Conservation (phyloP, 306 rosid genomes). For the Sophora flavescens region DNA sequence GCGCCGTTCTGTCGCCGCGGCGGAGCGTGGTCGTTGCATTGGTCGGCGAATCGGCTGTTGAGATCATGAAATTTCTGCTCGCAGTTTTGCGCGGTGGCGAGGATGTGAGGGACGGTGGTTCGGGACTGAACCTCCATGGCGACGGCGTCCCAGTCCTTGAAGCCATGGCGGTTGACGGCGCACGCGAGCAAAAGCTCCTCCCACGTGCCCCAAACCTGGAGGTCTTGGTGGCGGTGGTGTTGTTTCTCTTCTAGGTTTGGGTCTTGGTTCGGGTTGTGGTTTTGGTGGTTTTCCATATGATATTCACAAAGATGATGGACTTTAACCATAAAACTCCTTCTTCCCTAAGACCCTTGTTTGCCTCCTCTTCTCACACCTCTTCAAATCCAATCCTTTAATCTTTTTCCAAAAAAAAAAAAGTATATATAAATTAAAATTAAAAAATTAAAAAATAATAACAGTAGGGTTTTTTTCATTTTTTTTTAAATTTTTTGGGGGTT, state of each 20-base stretch:
- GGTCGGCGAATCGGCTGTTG: conserved; percentile 62
- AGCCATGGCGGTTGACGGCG: conserved; percentile 86
- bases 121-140: conserved; percentile 71
- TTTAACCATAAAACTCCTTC: conserved; percentile 51
- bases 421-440: not conserved
- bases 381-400: conserved; percentile 47
- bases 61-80: conserved; percentile 69
- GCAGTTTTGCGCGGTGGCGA: conserved; percentile 69
- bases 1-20: conserved; percentile 44
- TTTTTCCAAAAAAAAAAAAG: not conserved
- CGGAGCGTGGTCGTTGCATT: conserved; percentile 46
- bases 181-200: conserved; percentile 74
- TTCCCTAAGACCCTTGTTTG: conserved; percentile 28
- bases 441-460: not conserved
- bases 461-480: conserved; percentile 23
- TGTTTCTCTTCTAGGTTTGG: conserved; percentile 31
- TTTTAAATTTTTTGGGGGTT: not conserved
- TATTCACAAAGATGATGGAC: conserved; percentile 40
- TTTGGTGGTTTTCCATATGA: conserved; percentile 56
- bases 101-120: conserved; percentile 63
- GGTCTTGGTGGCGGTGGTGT: conserved; percentile 23
- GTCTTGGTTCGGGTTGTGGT: conserved; percentile 36
- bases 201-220: conserved; percentile 73
- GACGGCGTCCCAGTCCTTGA: conserved; percentile 72
- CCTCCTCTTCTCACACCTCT: conserved; percentile 56